These are phyloP conservation scores for Agrocybe chaxingu DNA, from an alignment of 768 basidiomycete genomes.

Conservation along the genomic window DNA sequence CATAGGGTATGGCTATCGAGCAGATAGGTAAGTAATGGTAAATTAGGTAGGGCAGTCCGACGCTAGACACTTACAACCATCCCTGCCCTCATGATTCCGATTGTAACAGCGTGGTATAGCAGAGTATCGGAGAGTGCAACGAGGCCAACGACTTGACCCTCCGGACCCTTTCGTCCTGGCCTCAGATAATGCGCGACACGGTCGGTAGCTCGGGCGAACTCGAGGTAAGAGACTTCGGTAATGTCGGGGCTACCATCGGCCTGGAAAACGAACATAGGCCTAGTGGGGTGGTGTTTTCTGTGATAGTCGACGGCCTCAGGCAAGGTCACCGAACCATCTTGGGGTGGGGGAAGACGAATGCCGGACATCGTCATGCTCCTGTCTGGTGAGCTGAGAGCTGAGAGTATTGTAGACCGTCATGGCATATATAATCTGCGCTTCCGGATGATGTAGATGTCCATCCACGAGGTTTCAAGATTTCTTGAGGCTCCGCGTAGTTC, in stretches of 20 bases:
- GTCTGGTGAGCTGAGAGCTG: too few relatives aligned
- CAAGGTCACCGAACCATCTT: slow-evolving; percentile 29
- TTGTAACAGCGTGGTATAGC: slow-evolving; percentile 37
- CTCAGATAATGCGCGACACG: slow-evolving; percentile 37
- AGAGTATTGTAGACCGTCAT: too few relatives aligned
- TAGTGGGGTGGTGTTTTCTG: slow-evolving; percentile 28
- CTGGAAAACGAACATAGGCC: slow-evolving; percentile 27
- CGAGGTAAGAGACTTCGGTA: slow-evolving; percentile 32
- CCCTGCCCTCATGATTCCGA: slow-evolving; percentile 36
- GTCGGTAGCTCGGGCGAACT: slow-evolving; percentile 43
- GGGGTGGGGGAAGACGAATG: slow-evolving; percentile 17
- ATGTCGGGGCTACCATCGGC: slow-evolving; percentile 16
- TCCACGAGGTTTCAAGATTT: too few relatives aligned
- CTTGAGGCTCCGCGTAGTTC: too few relatives aligned
- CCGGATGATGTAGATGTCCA: too few relatives aligned
- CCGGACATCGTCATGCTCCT: not conserved
- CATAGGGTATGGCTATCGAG: slow-evolving; percentile 33
- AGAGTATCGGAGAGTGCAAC: slow-evolving; percentile 31
- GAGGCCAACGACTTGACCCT: slow-evolving; percentile 33
- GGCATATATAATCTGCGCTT: too few relatives aligned
- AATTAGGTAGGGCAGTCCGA: too few relatives aligned
- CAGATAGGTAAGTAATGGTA: too few relatives aligned
- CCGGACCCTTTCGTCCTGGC: slow-evolving; percentile 25
- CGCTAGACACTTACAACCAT: slow-evolving; percentile 23
- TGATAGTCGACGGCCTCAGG: slow-evolving; percentile 33